Evolutionary conservation across 1,284 basidiomycete genomes (phyloP), one percentile per base, ranked within the genome.

Genomic region (Anthracocystis setariae): DNA sequence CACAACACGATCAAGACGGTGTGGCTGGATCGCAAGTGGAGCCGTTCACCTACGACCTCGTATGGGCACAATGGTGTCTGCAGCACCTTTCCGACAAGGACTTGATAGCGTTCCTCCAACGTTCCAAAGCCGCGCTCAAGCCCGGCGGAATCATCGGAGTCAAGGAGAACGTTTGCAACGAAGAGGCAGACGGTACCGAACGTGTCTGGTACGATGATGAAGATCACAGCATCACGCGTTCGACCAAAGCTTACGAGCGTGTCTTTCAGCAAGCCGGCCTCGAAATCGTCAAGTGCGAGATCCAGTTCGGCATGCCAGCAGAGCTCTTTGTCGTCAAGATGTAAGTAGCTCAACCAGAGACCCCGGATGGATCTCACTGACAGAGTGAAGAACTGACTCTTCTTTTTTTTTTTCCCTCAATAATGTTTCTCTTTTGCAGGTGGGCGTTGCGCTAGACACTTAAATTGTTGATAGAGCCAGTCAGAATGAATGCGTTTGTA

Each of bases 1-100:
- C 25, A 10, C 10, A 37, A 10, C 0, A 24, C 21, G 25, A 18
- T 12, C 8, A 47, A 21, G 66, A 62, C 20, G 61, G 59, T 20
- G 67, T 56, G 23, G 71, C 72, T 35, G 52, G 58, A 18, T 62
- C 63, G 17, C 49, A 54, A 29, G 37, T 51, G 7, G 73, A 78
- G 42, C 71, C 74, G 9, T 48, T 77, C 7, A 46, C 62, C 25
- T 82, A 74, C 54, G 81, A 82, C 40, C 67, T 82, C 15, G 65
- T 82, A 7, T 78, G 79, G 78, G 73, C 73, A 38, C 81, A 82
- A 42, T 82, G 81, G 81, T 81, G 77, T 40, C 51, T 82, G 29
- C 81, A 82, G 64, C 81, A 82, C 40, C 64, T 82, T 15, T 79
- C 78, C 27, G 80, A 82, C 53, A 57, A 61, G 35, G 80, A 82